These are phyloP conservation scores for Oidiodendron maius DNA, from an alignment of 495 filamentous ascomycete species.

Conservation along the genomic window DNA sequence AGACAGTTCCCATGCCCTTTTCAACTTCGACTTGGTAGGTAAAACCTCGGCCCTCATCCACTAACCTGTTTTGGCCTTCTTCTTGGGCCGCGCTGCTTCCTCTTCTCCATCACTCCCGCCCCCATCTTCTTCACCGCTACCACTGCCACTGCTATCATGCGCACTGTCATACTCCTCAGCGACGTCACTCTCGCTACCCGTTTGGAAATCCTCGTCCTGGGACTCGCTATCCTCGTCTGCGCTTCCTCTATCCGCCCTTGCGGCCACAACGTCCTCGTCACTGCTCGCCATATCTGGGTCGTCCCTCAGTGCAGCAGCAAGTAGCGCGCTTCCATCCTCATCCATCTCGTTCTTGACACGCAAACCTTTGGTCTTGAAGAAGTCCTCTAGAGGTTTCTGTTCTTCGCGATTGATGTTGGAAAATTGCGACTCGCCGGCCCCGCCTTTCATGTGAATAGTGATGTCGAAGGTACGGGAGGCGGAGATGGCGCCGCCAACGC, in stretches of 20 bases:
- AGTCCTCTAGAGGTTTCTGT: conserved; percentile 87
- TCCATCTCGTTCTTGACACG: conserved; percentile 94
- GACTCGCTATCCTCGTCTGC: conserved; percentile 95
- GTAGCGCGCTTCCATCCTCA: conserved; percentile 55
- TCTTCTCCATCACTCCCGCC: conserved; percentile 46
- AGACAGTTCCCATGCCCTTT: too few relatives aligned
- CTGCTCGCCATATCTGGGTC: conserved; percentile 74
- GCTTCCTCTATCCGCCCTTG: conserved; percentile 71
- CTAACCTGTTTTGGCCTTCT: conserved; percentile 55
- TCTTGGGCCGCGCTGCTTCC: conserved; percentile 56
- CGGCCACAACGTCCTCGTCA: conserved; percentile 73
- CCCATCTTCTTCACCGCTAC: conserved; percentile 52
- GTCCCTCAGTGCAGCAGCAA: conserved; percentile 75
- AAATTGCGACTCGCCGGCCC: conserved; percentile 80
- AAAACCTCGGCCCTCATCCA: background rate
- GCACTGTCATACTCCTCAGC: conserved; percentile 93
- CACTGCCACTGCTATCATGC: conserved; percentile 79
- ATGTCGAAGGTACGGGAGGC: conserved; percentile 97
- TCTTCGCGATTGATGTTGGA: conserved; percentile 99
- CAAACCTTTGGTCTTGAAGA: conserved; percentile 89
- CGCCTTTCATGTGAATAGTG: conserved; percentile 75
- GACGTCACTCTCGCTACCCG: conserved; percentile 85
- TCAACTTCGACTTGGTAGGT: too few relatives aligned
- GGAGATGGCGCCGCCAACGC: conserved; percentile 88
- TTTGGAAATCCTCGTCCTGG: conserved; percentile 92